Evolutionary conservation across 768 basidiomycete genomes (phyloP).

Genomic region (Boletus pseudopeckii): DNA sequence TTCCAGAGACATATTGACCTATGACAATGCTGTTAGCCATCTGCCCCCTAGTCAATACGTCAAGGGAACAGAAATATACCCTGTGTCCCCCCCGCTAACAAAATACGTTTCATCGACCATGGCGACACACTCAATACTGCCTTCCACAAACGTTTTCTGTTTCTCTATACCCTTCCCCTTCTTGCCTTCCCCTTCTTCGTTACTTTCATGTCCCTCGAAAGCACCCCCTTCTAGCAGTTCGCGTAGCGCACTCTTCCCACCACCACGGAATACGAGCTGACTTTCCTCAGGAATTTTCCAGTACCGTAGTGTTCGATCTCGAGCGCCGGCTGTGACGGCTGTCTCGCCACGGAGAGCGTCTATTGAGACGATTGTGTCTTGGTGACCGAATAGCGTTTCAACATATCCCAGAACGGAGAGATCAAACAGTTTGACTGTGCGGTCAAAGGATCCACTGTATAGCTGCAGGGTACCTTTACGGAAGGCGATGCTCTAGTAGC

Average conservation of each 20-base stretch:
- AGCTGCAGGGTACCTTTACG: conserved; percentile 68
- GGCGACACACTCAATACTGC: conserved; percentile 85
- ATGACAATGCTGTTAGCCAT: neutral
- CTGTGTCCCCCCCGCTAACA: conserved; percentile 92
- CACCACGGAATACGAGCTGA: conserved; percentile 94
- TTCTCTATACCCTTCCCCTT: conserved; percentile 29
- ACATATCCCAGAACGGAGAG: conserved; percentile 83
- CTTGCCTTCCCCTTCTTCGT: conserved; percentile 37
- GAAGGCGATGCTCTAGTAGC: conserved; percentile 62
- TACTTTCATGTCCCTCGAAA: conserved; percentile 53
- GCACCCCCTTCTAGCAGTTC: conserved; percentile 80
- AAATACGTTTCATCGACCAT: conserved; percentile 96
- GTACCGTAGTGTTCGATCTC: conserved; percentile 88
- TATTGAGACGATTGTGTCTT: conserved; percentile 76
- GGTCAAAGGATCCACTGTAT: conserved; percentile 78
- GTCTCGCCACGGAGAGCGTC: conserved; percentile 82
- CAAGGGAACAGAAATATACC: conserved; percentile 48
- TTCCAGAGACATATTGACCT: conserved; percentile 90
- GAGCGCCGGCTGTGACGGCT: conserved; percentile 81
- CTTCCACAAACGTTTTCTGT: conserved; percentile 66
- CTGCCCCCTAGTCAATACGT: neutral
- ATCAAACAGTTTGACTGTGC: conserved; percentile 88
- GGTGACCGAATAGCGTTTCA: conserved; percentile 96
- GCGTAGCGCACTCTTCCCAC: conserved; percentile 76
- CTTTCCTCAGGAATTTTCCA: conserved; percentile 97